Base-by-base conservation (phyloP, 1,284 basidiomycete genomes). In the Irpex sp. region DNA sequence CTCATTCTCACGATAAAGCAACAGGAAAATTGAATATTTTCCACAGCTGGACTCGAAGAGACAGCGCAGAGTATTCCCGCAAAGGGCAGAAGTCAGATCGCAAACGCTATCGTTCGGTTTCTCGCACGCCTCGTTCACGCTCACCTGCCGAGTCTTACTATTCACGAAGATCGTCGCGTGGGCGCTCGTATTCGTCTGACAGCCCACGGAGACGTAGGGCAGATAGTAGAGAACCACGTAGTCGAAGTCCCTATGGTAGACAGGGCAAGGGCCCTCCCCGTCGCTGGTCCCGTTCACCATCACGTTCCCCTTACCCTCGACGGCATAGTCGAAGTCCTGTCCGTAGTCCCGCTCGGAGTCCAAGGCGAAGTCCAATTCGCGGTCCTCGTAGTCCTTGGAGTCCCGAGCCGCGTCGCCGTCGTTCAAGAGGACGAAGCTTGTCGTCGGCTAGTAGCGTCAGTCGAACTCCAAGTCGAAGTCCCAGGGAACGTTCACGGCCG, bases 71-170 rank as follows among this genome's bases (percentile, higher is more conserved):
- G 1, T 56, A 63, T 14, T 64, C 68, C 37, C 59, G 21, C 52
- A 65, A 65, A 53, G 63, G 42, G 45, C 64, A 61, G 16, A 49
- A 55, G n/a, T 64, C 64, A 23, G 72, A 65, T 51, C 69, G 68
- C 39, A 66, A 64, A 67, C 78, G 37, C 42, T 66, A 64, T 55
- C 68, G 66, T 52, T 73, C 71, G 5, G 71, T 69, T 65, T 79
- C 78, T 56, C 78, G 74, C 58, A 86, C 86, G 14, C 82, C 52
- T 54, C 52, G 77, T 23, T 83, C 82, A 42, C 80, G 78, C 35
- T 87, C 87, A 5, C 86, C 86, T 5, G 75, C 80, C 8, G 84
- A 81, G 36, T 88, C 88, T 16, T 79, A 80, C 63, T 82, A 81
- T 62, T 86, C 87, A n/a, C 81, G 76, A 58, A 81, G 77, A 51